Evolutionary conservation across 2,329 filamentous ascomycete species (phyloP).

Genomic region (Colletotrichum salicis): DNA sequence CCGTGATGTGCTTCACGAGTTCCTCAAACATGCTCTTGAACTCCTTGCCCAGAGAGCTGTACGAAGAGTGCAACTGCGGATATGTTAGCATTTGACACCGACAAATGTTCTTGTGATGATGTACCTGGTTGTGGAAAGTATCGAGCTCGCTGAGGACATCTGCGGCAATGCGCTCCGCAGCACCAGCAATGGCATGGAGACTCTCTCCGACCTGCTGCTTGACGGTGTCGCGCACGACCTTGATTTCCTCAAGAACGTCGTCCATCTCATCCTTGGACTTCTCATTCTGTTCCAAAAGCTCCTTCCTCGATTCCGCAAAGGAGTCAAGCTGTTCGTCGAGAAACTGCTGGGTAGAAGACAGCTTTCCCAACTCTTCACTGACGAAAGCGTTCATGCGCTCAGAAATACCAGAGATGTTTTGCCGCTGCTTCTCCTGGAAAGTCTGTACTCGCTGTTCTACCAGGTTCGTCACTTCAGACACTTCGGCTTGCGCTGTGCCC

Average conservation of each 20-base stretch:
- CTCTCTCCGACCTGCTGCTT: conserved; percentile 88
- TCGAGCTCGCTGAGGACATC: conserved; percentile 89
- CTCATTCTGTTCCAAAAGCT: conserved; percentile 74
- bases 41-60: conserved; percentile 83
- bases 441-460: conserved; percentile 80
- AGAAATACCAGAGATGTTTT: conserved; percentile 75
- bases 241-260: conserved; percentile 89
- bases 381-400: conserved; percentile 82
- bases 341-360: conserved; percentile 76
- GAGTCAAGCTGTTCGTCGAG: conserved; percentile 74
- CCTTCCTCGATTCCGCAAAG: conserved; percentile 74
- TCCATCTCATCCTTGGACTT: conserved; percentile 88
- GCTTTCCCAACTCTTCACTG: conserved; percentile 75
- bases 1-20: conserved; percentile 76
- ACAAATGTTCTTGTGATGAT: conserved; percentile 38
- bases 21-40: conserved; percentile 89
- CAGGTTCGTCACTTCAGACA: conserved; percentile 78
- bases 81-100: background rate
- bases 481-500: conserved; percentile 79
- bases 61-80: conserved; percentile 81
- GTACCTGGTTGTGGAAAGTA: conserved; percentile 78
- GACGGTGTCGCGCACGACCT: conserved; percentile 86
- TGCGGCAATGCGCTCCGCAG: conserved; percentile 87
- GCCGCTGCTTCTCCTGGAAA: conserved; percentile 78
- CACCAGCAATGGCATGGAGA: conserved; percentile 81